Evolutionary conservation across 139 green algal species (phyloP).

Genomic region (Asterochloris erici): DNA sequence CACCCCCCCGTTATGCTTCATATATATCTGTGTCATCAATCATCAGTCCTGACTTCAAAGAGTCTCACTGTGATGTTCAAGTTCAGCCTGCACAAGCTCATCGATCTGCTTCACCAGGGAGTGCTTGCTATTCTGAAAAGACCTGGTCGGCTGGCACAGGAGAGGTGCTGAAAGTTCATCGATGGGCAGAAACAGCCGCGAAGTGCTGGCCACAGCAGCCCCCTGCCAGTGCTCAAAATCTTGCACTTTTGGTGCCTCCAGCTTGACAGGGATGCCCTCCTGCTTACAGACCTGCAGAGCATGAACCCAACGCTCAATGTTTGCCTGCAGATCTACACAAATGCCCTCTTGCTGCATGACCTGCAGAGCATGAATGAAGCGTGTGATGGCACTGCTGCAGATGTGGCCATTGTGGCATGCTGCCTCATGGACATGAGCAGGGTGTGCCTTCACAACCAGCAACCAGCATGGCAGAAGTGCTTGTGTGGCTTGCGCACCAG

Average conservation of each 20-base stretch:
- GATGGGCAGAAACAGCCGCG: slow-evolving; percentile 55
- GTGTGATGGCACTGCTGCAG: too few species aligned
- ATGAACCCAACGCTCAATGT: too few species aligned
- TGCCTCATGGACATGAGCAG: too few species aligned
- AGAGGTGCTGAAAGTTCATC: slow-evolving; percentile 23
- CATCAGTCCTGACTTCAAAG: not conserved
- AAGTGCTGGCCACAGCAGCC: slow-evolving; percentile 56
- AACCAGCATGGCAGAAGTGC: too few species aligned
- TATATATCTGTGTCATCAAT: not conserved
- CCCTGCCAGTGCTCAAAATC: slow-evolving; percentile 56
- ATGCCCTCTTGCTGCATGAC: too few species aligned
- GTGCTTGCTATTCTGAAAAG: not conserved
- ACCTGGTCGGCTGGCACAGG: not conserved
- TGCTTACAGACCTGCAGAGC: slow-evolving; percentile 25
- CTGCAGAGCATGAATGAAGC: too few species aligned
- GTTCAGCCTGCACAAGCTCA: slow-evolving; percentile 31
- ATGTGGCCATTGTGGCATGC: too few species aligned
- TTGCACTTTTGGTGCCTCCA: slow-evolving; percentile 33
- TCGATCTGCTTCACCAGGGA: slow-evolving; percentile 27
- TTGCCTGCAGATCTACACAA: too few species aligned
- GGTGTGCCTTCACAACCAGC: too few species aligned
- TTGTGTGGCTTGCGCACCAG: too few species aligned
- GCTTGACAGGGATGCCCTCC: slow-evolving; percentile 37
- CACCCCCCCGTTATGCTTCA: not conserved
- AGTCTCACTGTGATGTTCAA: slow-evolving; percentile 28